A percentile compares a stretch with the other conserved stretches of the same genome.
phyloP scores from a whole-genome alignment of 2,329 filamentous ascomycete species.

The Claviceps sorghi region DNA sequence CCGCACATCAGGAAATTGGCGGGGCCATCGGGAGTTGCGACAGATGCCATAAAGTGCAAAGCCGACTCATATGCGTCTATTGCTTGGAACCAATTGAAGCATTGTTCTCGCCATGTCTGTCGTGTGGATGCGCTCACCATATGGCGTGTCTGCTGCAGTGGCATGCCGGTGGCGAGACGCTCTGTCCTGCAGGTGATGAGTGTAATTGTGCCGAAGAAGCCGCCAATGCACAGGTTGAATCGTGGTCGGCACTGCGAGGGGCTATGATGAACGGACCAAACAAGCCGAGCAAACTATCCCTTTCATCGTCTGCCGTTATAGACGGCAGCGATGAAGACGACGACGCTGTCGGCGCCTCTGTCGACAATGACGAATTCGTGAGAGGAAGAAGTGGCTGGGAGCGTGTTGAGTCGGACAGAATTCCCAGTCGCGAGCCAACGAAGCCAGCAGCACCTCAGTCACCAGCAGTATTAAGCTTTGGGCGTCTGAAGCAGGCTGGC shows the following conservation, averaged over 20 bases:
- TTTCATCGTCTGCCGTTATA: too few species aligned
- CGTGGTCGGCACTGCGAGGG: constrained; percentile 36
- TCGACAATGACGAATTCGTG: constrained; percentile 13
- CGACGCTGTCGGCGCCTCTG: constrained; percentile 9
- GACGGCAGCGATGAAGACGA: constrained; percentile 13
- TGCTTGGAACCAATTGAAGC: constrained; percentile 46
- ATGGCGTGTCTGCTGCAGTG: constrained; percentile 44
- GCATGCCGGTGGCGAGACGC: constrained; percentile 39
- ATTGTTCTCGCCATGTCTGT: constrained; percentile 45
- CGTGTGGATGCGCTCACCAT: constrained; percentile 48
- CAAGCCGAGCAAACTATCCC: constrained; percentile 8
- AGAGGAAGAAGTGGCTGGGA: constrained; percentile 13
- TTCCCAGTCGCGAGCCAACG: constrained; percentile 9
- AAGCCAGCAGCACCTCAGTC: constrained; percentile 11
- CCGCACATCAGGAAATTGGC: constrained; percentile 22
- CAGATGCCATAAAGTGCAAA: constrained; percentile 39
- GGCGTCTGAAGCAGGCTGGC: constrained; percentile 33
- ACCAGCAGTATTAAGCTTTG: constrained; percentile 32
- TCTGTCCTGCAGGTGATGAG: constrained; percentile 50
- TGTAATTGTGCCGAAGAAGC: constrained; percentile 47
- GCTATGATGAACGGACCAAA: constrained; percentile 20
- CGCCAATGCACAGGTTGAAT: constrained; percentile 41
- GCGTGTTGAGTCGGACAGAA: constrained; percentile 12
- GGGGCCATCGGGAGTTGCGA: constrained; percentile 36
- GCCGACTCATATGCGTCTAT: constrained; percentile 46